Percentiles rank a stretch among this genome's conserved stretches.
phyloP scores from a whole-genome alignment of 2,329 filamentous ascomycete genomes.

The Aspergillus arachidicola region DNA sequence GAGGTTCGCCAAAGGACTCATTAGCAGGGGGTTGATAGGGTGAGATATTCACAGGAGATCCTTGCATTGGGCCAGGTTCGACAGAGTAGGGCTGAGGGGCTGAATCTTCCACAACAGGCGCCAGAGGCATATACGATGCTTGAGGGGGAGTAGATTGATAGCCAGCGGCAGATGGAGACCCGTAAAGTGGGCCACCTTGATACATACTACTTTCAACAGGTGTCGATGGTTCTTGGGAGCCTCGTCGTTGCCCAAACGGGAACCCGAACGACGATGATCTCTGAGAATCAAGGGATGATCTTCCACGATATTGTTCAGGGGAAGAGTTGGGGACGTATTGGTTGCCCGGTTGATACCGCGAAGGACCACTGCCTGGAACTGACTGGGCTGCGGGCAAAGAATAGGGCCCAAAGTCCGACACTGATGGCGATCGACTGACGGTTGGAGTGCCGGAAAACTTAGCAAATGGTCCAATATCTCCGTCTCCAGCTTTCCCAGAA shows the following conservation, averaged over 20 bases:
- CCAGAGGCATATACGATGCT: slow-evolving; percentile 41
- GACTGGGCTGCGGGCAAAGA: slow-evolving; percentile 39
- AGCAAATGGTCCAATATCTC: slow-evolving; percentile 76
- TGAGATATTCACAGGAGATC: slow-evolving; percentile 30
- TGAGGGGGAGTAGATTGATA: slow-evolving; percentile 43
- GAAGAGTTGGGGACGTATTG: slow-evolving; percentile 54
- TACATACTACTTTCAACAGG: slow-evolving; percentile 38
- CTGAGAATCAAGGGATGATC: slow-evolving; percentile 53
- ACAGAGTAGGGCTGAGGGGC: slow-evolving; percentile 29
- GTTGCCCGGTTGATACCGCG: slow-evolving; percentile 47
- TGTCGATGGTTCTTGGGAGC: slow-evolving; percentile 41
- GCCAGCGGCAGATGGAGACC: slow-evolving; percentile 33
- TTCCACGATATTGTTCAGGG: slow-evolving; percentile 53
- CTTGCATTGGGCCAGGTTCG: slow-evolving; percentile 20
- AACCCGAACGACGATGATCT: slow-evolving; percentile 43
- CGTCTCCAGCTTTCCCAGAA: slow-evolving; percentile 58
- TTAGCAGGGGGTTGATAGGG: slow-evolving; percentile 29
- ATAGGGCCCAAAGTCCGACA: slow-evolving; percentile 69
- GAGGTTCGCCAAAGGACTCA: slow-evolving; percentile 25
- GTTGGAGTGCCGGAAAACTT: slow-evolving; percentile 75
- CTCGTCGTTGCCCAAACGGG: slow-evolving; percentile 37
- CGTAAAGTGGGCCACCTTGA: slow-evolving; percentile 33
- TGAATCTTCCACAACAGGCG: slow-evolving; percentile 43
- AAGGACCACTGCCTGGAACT: slow-evolving; percentile 36
- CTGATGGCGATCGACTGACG: slow-evolving; percentile 73